Conservation (phyloP, 441 rosid genomes). For the Syzygium syzygioides region DNA sequence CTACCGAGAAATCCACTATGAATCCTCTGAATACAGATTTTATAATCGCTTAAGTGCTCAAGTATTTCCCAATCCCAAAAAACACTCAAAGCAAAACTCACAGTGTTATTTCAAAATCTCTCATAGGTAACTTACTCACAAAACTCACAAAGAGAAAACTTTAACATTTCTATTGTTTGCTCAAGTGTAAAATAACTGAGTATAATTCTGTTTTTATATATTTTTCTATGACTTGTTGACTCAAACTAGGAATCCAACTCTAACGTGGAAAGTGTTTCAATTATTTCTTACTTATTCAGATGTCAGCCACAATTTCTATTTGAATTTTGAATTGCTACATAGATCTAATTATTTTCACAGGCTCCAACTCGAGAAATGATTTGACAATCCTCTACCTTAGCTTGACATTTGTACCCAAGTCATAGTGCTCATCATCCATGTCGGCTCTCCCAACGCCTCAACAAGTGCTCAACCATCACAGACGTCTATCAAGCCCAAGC, state of each 20-base stretch:
- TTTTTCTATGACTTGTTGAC: neutral
- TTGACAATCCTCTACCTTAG: neutral
- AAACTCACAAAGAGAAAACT: neutral
- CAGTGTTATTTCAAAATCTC: neutral
- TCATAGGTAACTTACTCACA: neutral
- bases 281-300: neutral
- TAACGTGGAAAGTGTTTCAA: neutral
- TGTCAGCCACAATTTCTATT: neutral
- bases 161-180: neutral
- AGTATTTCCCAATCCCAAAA: neutral
- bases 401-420: neutral
- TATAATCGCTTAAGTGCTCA: neutral
- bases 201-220: neutral
- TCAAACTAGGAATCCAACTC: neutral
- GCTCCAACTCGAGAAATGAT: neutral
- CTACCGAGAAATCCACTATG: neutral
- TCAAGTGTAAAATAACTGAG: neutral
- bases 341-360: neutral
- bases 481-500: neutral
- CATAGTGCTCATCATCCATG: neutral
- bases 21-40: neutral
- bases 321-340: neutral
- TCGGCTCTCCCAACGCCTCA: neutral
- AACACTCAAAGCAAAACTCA: neutral
- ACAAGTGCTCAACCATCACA: neutral